A percentile compares a stretch with the other conserved stretches of the same genome.
phyloP scores from a whole-genome alignment of 2,329 filamentous ascomycete species.

The Pseudocercospora vitis region DNA sequence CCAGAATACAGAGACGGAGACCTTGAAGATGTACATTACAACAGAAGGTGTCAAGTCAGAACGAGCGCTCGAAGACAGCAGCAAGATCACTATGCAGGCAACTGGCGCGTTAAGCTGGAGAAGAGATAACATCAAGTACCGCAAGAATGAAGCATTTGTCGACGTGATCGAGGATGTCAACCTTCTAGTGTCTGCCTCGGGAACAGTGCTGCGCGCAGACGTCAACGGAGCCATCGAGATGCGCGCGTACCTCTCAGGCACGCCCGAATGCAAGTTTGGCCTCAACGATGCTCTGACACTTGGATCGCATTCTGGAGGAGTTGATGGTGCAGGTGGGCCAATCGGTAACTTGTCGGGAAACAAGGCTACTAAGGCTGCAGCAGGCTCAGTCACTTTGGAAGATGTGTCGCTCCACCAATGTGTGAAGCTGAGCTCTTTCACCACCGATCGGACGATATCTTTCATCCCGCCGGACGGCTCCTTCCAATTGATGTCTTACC shows the following conservation, averaged over 20 bases:
- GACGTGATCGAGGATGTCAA: conserved; percentile 99
- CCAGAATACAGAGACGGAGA: conserved; percentile 98
- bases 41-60: conserved; percentile 97
- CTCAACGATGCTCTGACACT: conserved; percentile 92
- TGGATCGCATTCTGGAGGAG: conserved; percentile 55
- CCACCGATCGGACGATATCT: conserved; percentile 92
- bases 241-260: conserved; percentile 95
- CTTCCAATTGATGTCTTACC: conserved; percentile 98
- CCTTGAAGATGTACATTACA: conserved; percentile 99
- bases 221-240: conserved; percentile 98
- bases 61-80: conserved; percentile 79
- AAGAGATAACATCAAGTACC: conserved; percentile 95
- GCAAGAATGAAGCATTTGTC: conserved; percentile 99
- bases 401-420: conserved; percentile 99
- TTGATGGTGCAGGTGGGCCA: conserved; percentile 57
- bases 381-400: conserved; percentile 91
- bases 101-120: conserved; percentile 96
- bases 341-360: conserved; percentile 75
- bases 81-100: conserved; percentile 98
- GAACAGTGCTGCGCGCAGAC: conserved; percentile 89
- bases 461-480: conserved; percentile 97
- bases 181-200: conserved; percentile 96
- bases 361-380: conserved; percentile 92
- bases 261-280: conserved; percentile 97
- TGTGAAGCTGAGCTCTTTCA: conserved; percentile 95